Percentiles rank a stretch among this genome's conserved stretches.
Evolutionary conservation across 371 early-diverging fungal species (phyloP).

Genomic region (Zopfochytrium polystomum): DNA sequence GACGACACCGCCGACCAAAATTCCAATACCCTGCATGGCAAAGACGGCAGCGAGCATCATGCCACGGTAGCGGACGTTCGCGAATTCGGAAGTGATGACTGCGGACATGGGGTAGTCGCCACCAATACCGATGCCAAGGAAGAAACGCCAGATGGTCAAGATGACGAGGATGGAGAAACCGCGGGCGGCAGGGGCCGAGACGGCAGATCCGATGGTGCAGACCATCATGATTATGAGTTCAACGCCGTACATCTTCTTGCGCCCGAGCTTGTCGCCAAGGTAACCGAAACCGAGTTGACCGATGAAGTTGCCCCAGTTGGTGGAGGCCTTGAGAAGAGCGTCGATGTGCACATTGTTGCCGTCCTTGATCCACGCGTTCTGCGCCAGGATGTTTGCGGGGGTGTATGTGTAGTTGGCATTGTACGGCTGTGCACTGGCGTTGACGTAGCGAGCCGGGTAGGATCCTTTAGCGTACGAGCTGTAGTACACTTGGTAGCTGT

Average conservation of each 20-base stretch:
- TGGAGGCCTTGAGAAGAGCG: constrained; percentile 72
- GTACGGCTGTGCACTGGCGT: background rate
- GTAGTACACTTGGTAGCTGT: constrained; percentile 64
- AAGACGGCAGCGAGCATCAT: constrained; percentile 82
- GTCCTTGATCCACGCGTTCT: background rate
- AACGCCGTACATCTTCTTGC: constrained; percentile 79
- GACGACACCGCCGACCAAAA: constrained; percentile 70
- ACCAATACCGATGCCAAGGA: constrained; percentile 86
- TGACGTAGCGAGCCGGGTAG: constrained; percentile 6
- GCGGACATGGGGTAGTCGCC: constrained; percentile 69
- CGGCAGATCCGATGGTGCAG: constrained; percentile 72
- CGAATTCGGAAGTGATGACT: constrained; percentile 82
- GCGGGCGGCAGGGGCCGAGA: constrained; percentile 63
- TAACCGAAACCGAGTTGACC: constrained; percentile 85
- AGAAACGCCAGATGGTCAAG: constrained; percentile 79
- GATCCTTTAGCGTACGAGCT: constrained; percentile 6
- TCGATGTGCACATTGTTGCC: constrained; percentile 29
- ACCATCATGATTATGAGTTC: constrained; percentile 74
- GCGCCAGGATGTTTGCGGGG: constrained; percentile 3
- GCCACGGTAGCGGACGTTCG: constrained; percentile 70
- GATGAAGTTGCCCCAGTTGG: constrained; percentile 78
- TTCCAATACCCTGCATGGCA: constrained; percentile 88
- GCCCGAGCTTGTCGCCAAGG: constrained; percentile 72
- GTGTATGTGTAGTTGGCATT: background rate
- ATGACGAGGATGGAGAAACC: constrained; percentile 70